Evolutionary conservation across 768 basidiomycete species (phyloP), one percentile per base, ranked within the genome.

Genomic region (Boletellus ananas): DNA sequence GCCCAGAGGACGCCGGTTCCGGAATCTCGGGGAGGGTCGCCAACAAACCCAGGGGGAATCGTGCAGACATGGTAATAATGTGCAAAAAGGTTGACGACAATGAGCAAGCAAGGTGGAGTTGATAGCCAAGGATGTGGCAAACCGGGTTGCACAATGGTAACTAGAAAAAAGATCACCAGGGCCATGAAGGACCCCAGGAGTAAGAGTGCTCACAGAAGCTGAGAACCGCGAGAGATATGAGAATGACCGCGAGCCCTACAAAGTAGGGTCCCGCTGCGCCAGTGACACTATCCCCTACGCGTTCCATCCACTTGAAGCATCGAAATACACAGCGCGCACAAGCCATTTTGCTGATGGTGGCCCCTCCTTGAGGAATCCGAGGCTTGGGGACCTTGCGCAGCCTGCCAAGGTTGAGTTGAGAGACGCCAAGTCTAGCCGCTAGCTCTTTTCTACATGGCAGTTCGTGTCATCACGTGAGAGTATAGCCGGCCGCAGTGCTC

Each of bases 191-290:
- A n/a, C 37, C 33, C 14, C 12, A 13, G 31, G 21, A 31, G 7
- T 13, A 14, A 41, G 29, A 43, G 33, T 27, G 80, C 87, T 70
- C 63, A 94, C 93, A 91, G 66, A 95, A 98, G 56, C 80, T 84
- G 43, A 91, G 53, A 0, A 80, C 74, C 39, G 92, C 94, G 1
- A 74, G 59, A 11, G 75, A 69, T 14, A 94, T 83, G 23, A 98
- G 76, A 7, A 83, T 60, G 47, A 86, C 74, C 4, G 92, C 94
- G n/a, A 95, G 72, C 1, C 72, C 78, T 34, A 98, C 81, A 64
- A 98, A 98, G 61, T 87, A 81, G 0, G 94, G 95, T 0, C 95
- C 95, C 27, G 90, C 94, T 45, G 89, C 87, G 46, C 94, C 92
- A 0, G 92, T 96, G 34, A 95, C 59, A 57, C 78, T 73, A 66